A percentile compares a stretch with the other conserved stretches of the same genome.
phyloP scores from a whole-genome alignment of 352 stramenopile species.

The Phytopythium ostracodes region DNA sequence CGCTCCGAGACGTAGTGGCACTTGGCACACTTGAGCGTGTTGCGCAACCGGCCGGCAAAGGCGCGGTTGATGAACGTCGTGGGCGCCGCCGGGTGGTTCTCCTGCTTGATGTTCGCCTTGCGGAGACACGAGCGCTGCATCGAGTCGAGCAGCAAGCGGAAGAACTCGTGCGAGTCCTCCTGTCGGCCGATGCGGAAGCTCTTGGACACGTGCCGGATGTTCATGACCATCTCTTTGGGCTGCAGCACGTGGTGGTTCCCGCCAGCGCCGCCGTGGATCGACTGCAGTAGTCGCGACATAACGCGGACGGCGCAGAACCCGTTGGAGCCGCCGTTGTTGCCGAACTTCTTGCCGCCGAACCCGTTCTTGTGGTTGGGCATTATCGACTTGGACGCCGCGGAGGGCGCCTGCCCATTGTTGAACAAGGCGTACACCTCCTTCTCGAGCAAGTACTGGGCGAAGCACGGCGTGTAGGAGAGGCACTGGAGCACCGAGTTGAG shows the following conservation, averaged over 20 bases:
- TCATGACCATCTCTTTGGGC: constrained; percentile 81
- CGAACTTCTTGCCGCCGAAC: constrained; percentile 17
- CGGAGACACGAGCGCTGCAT: constrained; percentile 81
- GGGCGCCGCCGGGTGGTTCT: constrained; percentile 42
- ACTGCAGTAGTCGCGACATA: constrained; percentile 66
- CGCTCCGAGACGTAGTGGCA: constrained; percentile 78
- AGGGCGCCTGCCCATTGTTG: constrained; percentile 11
- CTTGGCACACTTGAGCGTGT: constrained; percentile 80
- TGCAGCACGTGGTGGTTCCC: constrained; percentile 48
- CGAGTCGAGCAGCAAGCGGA: constrained; percentile 81
- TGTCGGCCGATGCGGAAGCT: constrained; percentile 85
- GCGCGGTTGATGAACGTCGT: constrained; percentile 84
- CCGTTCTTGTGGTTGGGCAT: constrained; percentile 18
- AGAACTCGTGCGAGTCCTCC: constrained; percentile 92
- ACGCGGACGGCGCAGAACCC: constrained; percentile 56
- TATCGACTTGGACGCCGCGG: constrained; percentile 9
- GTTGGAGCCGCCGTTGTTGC: constrained; percentile 14
- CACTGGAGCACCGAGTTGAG: constrained; percentile 93
- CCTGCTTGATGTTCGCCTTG: constrained; percentile 66
- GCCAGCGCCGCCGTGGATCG: constrained; percentile 33
- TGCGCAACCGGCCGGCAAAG: constrained; percentile 84
- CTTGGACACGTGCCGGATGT: constrained; percentile 81
- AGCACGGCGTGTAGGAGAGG: constrained; percentile 70
- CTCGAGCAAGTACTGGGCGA: constrained; percentile 87
- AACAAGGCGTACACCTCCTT: constrained; percentile 45